Evolutionary conservation across 495 filamentous ascomycete genomes (phyloP), one percentile per base, ranked within the genome.

Genomic region (Pseudoneurospora amorphoporcata): DNA sequence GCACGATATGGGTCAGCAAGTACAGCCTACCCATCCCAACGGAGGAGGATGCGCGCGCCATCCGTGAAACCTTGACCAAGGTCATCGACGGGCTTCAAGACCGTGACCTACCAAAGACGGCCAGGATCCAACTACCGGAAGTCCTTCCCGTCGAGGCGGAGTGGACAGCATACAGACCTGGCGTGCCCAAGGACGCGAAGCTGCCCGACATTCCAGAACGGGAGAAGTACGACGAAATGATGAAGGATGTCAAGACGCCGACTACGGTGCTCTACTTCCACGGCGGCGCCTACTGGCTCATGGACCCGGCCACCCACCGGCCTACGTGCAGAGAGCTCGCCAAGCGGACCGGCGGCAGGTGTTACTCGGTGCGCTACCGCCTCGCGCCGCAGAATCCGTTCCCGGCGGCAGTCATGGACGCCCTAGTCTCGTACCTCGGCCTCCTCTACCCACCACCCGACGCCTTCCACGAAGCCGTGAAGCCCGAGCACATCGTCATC

Each of bases 301-400:
- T 94, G 85, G 94, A 95, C 72, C 94, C 94, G 12, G 84, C 86
- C 71, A 90, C 88, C 0, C 91, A 93, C 74, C 83, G 85, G 38
- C 73, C 72, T 19, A 79, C 82, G 38, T 84, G 77, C 39, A 83
- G 82, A 70, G 84, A 79, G 12, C 76, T 89, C 32, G 87, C 87
- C 45, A 86, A 84, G 77, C 47, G 83, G 29, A 84, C 82, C 0
- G 83, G 83, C 58, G 86, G 87, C 80, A 88, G 91, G 23, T 88
- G 88, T 42, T 90, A 95, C 80, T 90, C 88, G 47, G 89, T 96
- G 12, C 89, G 93, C n/a, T 98, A 98, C 80, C 88, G 95, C 23
- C 88, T 98, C 3, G 89, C 94, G 9, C 95, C 95, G 7, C 92
- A 97, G 77, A 81, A 91, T 72, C 87, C 94, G 10, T 97, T 97